Base-by-base conservation (phyloP, 495 filamentous ascomycete genomes). In the Hypoxylon intermedium region DNA sequence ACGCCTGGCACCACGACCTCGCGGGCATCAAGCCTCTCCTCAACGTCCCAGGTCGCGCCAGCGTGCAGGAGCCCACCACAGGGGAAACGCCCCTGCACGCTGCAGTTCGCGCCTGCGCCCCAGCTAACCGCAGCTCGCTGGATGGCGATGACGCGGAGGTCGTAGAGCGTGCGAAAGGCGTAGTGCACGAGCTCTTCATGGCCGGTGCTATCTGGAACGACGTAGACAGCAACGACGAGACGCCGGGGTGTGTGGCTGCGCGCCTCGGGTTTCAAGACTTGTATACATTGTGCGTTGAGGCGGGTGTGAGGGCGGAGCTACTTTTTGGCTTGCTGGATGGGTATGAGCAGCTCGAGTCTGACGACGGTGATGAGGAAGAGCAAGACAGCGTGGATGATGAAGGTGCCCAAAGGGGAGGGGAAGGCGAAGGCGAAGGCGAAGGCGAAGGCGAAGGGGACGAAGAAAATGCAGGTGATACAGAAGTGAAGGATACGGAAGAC, bases 191-290 rank as follows among this genome's bases (percentile, higher is more conserved):
- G 63, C 78, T 98, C 19, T 78, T 98, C 46, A 79, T 92, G 64
- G 85, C 90, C 68, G 94, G 94, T 2, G 95, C 90, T 4, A 97
- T 98, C 50, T 98, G 94, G 94, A 98, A 98, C 74, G 92, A 96
- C 72, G 77, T 98, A 2, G 91, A 98, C 64, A 74, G 78, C 31
- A 85, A 89, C 38, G 81, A 89, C 53, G 92, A 98, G 80, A 98
- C 95, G 11, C 93, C 94, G 0, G 94, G 91, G 1, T 98, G 95
- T 75, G 67, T 97, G 13, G 94, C 94, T 9, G 77, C 77, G 33
- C 77, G 92, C 26, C 74, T 96, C 11, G 87, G 87, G 0, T 72
- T 88, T 59, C 76, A 67, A n/a, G 85, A 87, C 50, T 70, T 97
- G 40, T 98, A 98, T 69, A 84, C 89, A 15, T 67, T 93, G 30